These are phyloP conservation scores for Sclerotinia nivalis DNA, from an alignment of 2,329 filamentous ascomycete species.

Conservation along the genomic window DNA sequence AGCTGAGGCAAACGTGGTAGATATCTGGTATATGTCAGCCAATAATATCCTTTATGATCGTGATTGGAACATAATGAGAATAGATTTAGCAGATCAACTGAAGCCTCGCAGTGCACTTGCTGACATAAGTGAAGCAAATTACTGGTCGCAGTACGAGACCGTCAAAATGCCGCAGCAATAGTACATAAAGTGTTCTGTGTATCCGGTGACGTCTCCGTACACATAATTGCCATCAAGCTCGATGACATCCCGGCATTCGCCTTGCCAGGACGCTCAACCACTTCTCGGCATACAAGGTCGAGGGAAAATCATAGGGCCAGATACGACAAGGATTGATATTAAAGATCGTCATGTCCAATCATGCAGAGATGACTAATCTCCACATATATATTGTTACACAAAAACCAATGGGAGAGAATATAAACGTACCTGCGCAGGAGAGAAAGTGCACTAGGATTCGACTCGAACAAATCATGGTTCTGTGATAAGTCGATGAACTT, in stretches of 20 bases:
- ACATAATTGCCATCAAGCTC: background rate
- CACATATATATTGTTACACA: background rate
- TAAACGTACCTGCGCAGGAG: slow-evolving; percentile 68
- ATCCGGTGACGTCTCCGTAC: background rate
- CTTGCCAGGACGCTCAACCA: background rate
- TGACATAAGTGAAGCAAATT: slow-evolving; percentile 19
- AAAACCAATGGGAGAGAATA: slow-evolving; percentile 26
- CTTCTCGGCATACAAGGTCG: background rate
- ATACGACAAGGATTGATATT: slow-evolving; percentile 14
- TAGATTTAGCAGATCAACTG: slow-evolving; percentile 4
- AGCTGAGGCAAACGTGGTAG: slow-evolving; percentile 75
- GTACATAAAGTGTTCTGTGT: background rate
- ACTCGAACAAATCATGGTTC: slow-evolving; percentile 77
- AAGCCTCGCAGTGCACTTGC: background rate
- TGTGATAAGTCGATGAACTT: slow-evolving; percentile 91
- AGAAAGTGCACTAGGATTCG: slow-evolving; percentile 70
- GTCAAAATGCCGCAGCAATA: background rate
- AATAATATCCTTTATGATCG: slow-evolving; percentile 1
- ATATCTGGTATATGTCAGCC: slow-evolving; percentile 50
- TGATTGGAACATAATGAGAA: background rate
- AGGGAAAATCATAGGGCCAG: background rate
- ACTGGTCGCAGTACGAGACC: slow-evolving; percentile 20
- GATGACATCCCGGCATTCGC: background rate
- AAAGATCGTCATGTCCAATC: background rate
- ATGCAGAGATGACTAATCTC: slow-evolving; percentile 18